Evolutionary conservation across 2,329 filamentous ascomycete genomes (phyloP), one percentile per base, ranked within the genome.

Genomic region (Cytospora schulzeri): DNA sequence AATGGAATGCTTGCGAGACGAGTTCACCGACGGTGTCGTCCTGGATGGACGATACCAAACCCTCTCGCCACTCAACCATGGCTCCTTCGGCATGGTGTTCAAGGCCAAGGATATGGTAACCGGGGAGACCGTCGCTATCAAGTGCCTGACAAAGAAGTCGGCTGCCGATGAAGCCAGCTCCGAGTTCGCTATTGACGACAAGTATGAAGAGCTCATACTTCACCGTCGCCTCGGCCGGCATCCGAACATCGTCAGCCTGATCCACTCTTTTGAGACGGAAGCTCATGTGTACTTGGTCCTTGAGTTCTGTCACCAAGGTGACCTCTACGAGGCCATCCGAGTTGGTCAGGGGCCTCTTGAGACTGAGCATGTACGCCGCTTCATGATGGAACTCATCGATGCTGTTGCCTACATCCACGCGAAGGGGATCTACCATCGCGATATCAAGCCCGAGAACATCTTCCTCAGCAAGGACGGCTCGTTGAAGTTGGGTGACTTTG

Each of bases 371-470:
- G 95, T 99, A 66, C 92, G 95, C 69, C 91, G 92, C 69, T 97
- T 98, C 81, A 98, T 99, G 95, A 82, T 97, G 66, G 88, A 99
- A 79, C 87, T 99, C 38, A 86, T 99, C 60, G 89, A 91, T 74
- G 92, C 94, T 58, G 91, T 99, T 57, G 88, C 91, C 68, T 93
- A 92, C 78, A 92, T 97, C 79, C 95, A 99, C 77, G 85, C 86
- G 68, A 93, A 93, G 76, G 93, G 92, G 69, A 87, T 98, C 74
- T 97, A 93, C 76, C 95, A 99, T 75, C 91, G 95, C 67, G 95
- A 99, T 77, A 97, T 99, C 86, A 99, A 99, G 81, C 95, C 95
- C 0, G 95, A 99, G 84, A 99, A 99, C 82, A 97, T 99, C 77
- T 98, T 99, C 77, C 84, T 99, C 68, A 91, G 89, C 65, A 86